Evolutionary conservation across 148 eudicot genomes (phyloP), one percentile per base, ranked within the genome.

Genomic region (Cornus kousa): DNA sequence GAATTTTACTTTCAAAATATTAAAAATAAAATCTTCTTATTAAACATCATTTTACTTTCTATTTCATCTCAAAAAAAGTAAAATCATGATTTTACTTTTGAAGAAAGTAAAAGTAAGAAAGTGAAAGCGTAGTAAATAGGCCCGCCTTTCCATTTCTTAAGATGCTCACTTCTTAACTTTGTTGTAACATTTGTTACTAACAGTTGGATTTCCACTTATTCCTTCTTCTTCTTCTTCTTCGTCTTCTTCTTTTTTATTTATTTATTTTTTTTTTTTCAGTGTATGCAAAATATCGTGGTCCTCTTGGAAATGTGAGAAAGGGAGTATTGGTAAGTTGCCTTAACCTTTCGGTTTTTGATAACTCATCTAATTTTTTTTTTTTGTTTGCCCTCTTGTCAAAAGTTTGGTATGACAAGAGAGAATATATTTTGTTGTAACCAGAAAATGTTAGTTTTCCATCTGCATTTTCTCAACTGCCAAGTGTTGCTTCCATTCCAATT

Each of bases 291-390:
- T 83, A 90, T 78, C 95, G 99, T 24, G 99, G 99, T 77, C 90
- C 92, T 43, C 89, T 96, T 73, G 99, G 98, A 72, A 96, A 94
- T 86, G 98, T 96, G 81, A 89, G 99, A 77, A 96, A 96, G 83
- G 99, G 99, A 89, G 99, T 94, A 59, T 68, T 96, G 98, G 99
- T 96, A 94, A 5, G 62, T 13, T 79, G 70, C 64, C 68, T 74
- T 74, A 73, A 70, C 66, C 55, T 80, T 31, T 73, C 71, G 14
- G 9, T 57, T 31, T 78, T 17, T 67, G 5, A 48, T 62, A 28
- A 48, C 40, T 33, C 48, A 43, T 60, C 5, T n/a, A 32, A 39
- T 60, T 31, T 2, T 40, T 73, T 37, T 9, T 55, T 68, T 73
- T 37, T 9, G 40, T 68, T 48, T 60, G 22, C 62, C 23, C 9